A percentile compares a stretch with the other conserved stretches of the same genome.
phyloP scores from a whole-genome alignment of 2,329 filamentous ascomycete genomes.

The Fusarium redolens region DNA sequence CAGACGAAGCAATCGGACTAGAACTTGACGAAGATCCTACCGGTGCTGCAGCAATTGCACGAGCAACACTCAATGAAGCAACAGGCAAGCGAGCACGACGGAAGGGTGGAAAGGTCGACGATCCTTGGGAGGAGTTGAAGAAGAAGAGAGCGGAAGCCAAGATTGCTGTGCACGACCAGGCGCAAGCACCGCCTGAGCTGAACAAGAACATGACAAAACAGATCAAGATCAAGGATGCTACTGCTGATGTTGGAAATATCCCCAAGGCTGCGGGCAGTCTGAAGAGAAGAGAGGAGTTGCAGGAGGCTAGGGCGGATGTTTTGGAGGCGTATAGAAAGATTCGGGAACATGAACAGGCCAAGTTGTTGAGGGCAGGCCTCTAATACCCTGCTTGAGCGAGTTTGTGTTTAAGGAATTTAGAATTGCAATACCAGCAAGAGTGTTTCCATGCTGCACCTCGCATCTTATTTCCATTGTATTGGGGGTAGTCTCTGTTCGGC shows the following conservation, averaged over 20 bases:
- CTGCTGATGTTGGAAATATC: slow-evolving; percentile 51
- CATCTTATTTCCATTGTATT: neutral
- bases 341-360: slow-evolving; percentile 53
- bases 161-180: slow-evolving; percentile 68
- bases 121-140: slow-evolving; percentile 83
- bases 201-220: slow-evolving; percentile 58
- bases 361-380: slow-evolving; percentile 35
- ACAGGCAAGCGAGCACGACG: slow-evolving; percentile 56
- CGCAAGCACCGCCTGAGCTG: slow-evolving; percentile 80
- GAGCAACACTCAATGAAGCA: slow-evolving; percentile 53
- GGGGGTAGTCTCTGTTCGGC: neutral
- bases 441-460: neutral
- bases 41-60: slow-evolving; percentile 59
- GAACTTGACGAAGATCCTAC: slow-evolving; percentile 70
- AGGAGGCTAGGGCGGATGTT: slow-evolving; percentile 50
- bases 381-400: slow-evolving; percentile 14
- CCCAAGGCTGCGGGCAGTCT: slow-evolving; percentile 55
- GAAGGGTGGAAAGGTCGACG: slow-evolving; percentile 67
- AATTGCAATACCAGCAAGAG: neutral
- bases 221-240: slow-evolving; percentile 50
- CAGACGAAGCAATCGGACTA: slow-evolving; percentile 71
- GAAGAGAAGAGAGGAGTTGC: slow-evolving; percentile 54
- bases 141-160: slow-evolving; percentile 70
- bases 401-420: neutral
- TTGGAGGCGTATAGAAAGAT: slow-evolving; percentile 55